A percentile compares a stretch with the other conserved stretches of the same genome.
Evolutionary conservation across 2,329 filamentous ascomycete genomes (phyloP).

Genomic region (Didymella segeticola): DNA sequence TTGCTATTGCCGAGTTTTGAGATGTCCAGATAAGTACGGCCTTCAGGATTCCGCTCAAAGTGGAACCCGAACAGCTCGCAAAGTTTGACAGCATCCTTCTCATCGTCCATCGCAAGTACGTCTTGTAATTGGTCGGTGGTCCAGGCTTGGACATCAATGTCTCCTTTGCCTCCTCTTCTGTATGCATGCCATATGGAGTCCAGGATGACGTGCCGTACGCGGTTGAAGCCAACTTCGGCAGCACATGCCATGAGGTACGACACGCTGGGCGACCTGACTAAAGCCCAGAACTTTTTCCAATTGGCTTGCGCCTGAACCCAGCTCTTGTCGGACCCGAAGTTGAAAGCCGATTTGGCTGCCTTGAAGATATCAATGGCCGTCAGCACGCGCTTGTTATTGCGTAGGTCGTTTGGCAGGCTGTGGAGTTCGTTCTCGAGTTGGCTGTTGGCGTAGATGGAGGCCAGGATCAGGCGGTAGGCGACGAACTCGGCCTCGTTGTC

Average conservation of each 20-base stretch:
- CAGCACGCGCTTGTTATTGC: slow-evolving; percentile 60
- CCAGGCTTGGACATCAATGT: slow-evolving; percentile 60
- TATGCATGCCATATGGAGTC: slow-evolving; percentile 62
- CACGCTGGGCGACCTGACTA: slow-evolving; percentile 61
- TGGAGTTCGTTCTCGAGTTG: slow-evolving; percentile 64
- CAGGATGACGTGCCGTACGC: slow-evolving; percentile 63
- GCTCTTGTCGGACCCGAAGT: slow-evolving; percentile 58
- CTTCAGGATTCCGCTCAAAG: slow-evolving; percentile 56
- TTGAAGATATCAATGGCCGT: slow-evolving; percentile 64
- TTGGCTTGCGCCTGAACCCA: slow-evolving; percentile 65
- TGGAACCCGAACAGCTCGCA: slow-evolving; percentile 61
- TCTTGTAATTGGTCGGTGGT: slow-evolving; percentile 59
- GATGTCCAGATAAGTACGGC: slow-evolving; percentile 60
- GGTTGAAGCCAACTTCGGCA: slow-evolving; percentile 67
- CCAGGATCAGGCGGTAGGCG: slow-evolving; percentile 62
- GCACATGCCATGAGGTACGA: slow-evolving; percentile 70
- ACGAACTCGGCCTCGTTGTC: slow-evolving; percentile 69
- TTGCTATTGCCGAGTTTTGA: slow-evolving; percentile 52
- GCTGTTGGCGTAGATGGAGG: slow-evolving; percentile 57
- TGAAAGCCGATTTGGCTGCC: slow-evolving; percentile 60
- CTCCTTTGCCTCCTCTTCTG: slow-evolving; percentile 58
- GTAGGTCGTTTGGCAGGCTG: slow-evolving; percentile 59
- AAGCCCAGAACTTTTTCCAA: slow-evolving; percentile 63
- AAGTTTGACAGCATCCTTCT: slow-evolving; percentile 61
- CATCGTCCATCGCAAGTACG: slow-evolving; percentile 63